Conservation (phyloP, 2,329 filamentous ascomycete genomes). For the Calonectria henricotiae region DNA sequence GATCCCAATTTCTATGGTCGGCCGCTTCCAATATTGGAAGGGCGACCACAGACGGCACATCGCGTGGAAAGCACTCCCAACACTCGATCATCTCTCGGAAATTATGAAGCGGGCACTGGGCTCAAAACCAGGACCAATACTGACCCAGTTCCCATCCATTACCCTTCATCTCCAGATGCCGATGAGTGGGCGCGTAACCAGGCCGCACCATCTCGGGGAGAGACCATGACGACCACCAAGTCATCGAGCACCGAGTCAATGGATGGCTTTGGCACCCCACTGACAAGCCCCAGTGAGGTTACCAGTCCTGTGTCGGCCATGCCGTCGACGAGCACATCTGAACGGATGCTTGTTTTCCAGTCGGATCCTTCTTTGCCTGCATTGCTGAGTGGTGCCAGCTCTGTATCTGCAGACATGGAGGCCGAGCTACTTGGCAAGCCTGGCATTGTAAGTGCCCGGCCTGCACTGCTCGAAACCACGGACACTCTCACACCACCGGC, state of each 20-base stretch:
- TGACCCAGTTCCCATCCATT: slow-evolving; percentile 56
- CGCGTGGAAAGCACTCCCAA: slow-evolving; percentile 57
- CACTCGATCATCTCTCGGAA: slow-evolving; percentile 39
- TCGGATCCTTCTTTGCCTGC: slow-evolving; percentile 78
- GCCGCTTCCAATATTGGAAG: slow-evolving; percentile 54
- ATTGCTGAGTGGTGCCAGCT: slow-evolving; percentile 76
- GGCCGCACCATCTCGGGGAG: slow-evolving; percentile 58
- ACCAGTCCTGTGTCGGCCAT: slow-evolving; percentile 66
- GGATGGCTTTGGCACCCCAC: slow-evolving; percentile 65
- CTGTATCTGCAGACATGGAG: slow-evolving; percentile 75
- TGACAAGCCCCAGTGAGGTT: slow-evolving; percentile 71
- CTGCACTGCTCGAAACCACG: slow-evolving; percentile 67
- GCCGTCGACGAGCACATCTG: slow-evolving; percentile 60
- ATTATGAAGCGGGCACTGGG: slow-evolving; percentile 37
- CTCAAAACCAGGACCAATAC: slow-evolving; percentile 27
- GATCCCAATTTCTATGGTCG: slow-evolving; percentile 63
- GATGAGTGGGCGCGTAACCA: slow-evolving; percentile 57
- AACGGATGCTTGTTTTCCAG: slow-evolving; percentile 70
- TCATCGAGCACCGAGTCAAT: slow-evolving; percentile 71
- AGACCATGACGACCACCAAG: slow-evolving; percentile 63
- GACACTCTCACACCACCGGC: slow-evolving; percentile 72
- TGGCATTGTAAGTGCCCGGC: slow-evolving; percentile 61
- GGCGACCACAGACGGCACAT: slow-evolving; percentile 67
- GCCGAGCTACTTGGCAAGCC: slow-evolving; percentile 72
- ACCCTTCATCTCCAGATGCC: slow-evolving; percentile 66